Base-by-base conservation (phyloP, 129 eudicot genomes). In the Centella asiatica region DNA sequence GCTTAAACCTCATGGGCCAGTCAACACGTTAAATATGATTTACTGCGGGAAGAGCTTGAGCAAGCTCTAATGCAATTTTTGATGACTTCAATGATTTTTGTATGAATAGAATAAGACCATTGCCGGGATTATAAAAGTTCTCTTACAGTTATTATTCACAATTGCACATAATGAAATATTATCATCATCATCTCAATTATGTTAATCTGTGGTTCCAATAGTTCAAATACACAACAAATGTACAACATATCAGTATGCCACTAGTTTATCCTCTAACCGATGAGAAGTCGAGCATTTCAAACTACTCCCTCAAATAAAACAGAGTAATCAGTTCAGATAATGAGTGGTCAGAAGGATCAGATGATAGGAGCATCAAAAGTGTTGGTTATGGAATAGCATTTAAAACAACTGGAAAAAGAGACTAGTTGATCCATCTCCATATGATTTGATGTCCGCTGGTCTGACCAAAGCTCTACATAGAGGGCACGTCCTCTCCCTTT, bases 361-460 rank as follows among this genome's bases (percentile, higher is more conserved):
- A 3, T 9, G 2, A 51, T n/a, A 22, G 9, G 5, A 24, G 57
- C 18, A 51, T 11, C 23, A 24, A 23, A 51, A 24, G 56, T 51
- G 10, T 24, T 24, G 23, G 54, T 24, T 2, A 1, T 4, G 59
- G 59, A 26, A 52, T 24, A 31, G n/a, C 22, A 53, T 1, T 56
- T 9, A 56, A 40, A 56, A 56, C 2, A 56, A 33, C 28, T 56
- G 61, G 29, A 56, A 28, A 24, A 56, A 56, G 17, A 56, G 40
- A n/a, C 61, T 56, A 17, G 61, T 56, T 34, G 61, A 56, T 28
- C 61, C 61, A 56, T 56, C 61, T 1, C 42, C 61, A 31, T 28
- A 56, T 56, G 61, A 56, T 56, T 40, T 28, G 18, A 56, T 18
- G 2, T 31, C 61, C 17, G 42, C 42, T 15, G 40, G 34, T 56